Conservation (phyloP, 148 eudicot species). For the Diospyros lotus region DNA sequence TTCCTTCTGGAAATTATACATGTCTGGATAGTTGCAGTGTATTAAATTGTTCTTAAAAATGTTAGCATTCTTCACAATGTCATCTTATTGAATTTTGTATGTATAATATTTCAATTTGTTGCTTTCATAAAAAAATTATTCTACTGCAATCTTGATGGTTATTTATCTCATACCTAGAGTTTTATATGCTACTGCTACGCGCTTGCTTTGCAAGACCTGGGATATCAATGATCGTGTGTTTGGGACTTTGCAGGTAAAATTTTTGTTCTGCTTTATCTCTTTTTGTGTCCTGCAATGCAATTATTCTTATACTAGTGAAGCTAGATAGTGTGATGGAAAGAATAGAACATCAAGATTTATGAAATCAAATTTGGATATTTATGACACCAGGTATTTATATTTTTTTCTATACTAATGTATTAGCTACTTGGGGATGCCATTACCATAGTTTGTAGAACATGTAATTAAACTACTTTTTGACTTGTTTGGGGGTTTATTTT, state of each 20-base stretch:
- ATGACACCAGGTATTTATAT: not conserved
- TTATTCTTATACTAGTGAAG: not conserved
- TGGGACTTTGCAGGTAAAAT: constrained; percentile 70
- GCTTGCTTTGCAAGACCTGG: constrained; percentile 92
- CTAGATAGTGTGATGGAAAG: not conserved
- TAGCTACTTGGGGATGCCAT: not conserved
- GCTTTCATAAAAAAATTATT: not conserved
- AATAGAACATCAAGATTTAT: no score
- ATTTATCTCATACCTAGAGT: constrained; percentile 36
- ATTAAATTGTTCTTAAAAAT: not conserved
- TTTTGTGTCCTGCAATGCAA: not conserved
- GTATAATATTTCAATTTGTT: not conserved
- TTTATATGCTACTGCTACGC: constrained; percentile 71
- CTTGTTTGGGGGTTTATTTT: not conserved
- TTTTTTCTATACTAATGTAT: no score
- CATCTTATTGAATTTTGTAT: not conserved
- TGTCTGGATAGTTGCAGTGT: not conserved
- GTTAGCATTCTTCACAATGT: not conserved
- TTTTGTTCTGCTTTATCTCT: constrained; percentile 11
- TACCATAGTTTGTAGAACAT: not conserved
- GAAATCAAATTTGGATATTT: no score
- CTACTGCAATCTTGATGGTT: constrained; percentile 6
- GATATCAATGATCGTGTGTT: constrained; percentile 88
- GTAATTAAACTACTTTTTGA: not conserved
- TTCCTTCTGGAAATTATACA: not conserved